Base-by-base conservation (phyloP, 495 filamentous ascomycete species). In the Penicillium bovifimosum region DNA sequence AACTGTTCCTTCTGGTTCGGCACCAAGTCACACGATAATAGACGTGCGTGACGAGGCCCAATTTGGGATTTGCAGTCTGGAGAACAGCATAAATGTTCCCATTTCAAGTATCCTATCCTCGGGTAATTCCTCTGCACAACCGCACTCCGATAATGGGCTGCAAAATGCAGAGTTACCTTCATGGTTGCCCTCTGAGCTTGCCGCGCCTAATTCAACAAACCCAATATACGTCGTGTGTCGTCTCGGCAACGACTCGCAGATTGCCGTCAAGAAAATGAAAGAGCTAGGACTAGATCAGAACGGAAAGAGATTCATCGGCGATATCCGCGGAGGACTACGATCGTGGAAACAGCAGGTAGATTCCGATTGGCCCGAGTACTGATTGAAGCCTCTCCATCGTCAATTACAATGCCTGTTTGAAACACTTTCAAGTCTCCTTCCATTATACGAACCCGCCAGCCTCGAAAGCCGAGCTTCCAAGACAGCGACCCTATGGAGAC, bases 331-430 rank as follows among this genome's bases (percentile, higher is more conserved):
- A 1, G 93, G 93, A 0, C 80, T 96, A 53, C 79, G 70, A 41
- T 86, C 88, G n/a, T 98, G 92, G 93, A 84, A 83, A 63, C 72
- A 82, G 17, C 76, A 89, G 47, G 80, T 96, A 13, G 89, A 95
- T 65, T 70, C 69, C 2, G 72, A 73, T 0, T 90, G 89, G 67
- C 91, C 92, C 17, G 76, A 82, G 31, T 81, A 82, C 60, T 82
- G 51, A 61, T 33, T 2, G 20, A 31, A 10, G 5, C 16, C 9
- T n/a, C 8, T 48, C 26, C 11, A 39, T 18, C 10, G 13, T 18
- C 4, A 48, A 11, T 17, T 5, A 9, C 5, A 50, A 39, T 6
- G 24, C 5, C 20, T 39, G 3, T 28, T 24, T 9, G 9, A 18
- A 27, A 36, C 8, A 16, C 9, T 31, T 26, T 13, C n/a, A 32